Evolutionary conservation across 768 basidiomycete genomes (phyloP).

Genomic region (Harrya chromipes): DNA sequence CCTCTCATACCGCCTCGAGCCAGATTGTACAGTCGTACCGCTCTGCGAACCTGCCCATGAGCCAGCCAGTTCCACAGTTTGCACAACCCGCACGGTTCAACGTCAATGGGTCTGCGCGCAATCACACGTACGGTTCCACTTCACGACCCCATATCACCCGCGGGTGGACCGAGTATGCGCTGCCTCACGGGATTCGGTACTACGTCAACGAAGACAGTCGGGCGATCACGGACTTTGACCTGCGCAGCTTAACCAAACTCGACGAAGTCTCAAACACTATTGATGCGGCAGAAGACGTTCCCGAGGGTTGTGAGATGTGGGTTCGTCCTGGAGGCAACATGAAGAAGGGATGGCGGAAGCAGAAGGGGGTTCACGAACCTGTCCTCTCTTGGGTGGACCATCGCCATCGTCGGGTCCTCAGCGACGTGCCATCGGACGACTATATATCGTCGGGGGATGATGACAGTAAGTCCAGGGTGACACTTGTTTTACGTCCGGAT

Average conservation of each 20-base stretch:
- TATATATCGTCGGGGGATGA: slow-evolving; percentile 30
- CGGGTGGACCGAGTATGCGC: slow-evolving; percentile 73
- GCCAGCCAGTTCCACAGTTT: slow-evolving; percentile 29
- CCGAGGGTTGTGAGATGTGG: slow-evolving; percentile 60
- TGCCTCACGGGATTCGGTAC: slow-evolving; percentile 73
- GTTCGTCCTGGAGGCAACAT: slow-evolving; percentile 40
- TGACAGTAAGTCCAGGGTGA: slow-evolving; percentile 35
- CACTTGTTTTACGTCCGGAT: background rate
- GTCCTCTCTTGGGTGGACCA: slow-evolving; percentile 67
- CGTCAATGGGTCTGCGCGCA: slow-evolving; percentile 31
- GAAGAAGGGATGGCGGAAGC: slow-evolving; percentile 29
- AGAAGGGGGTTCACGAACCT: slow-evolving; percentile 33
- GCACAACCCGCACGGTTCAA: slow-evolving; percentile 24
- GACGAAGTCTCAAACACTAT: slow-evolving; percentile 36
- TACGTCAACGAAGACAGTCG: slow-evolving; percentile 62
- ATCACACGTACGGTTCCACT: slow-evolving; percentile 26
- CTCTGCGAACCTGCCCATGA: slow-evolving; percentile 16
- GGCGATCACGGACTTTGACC: slow-evolving; percentile 68
- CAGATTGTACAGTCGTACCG: slow-evolving; percentile 26
- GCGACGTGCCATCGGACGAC: slow-evolving; percentile 40
- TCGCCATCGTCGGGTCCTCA: slow-evolving; percentile 47
- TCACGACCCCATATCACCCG: slow-evolving; percentile 30
- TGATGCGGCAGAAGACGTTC: slow-evolving; percentile 32
- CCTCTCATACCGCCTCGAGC: slow-evolving; percentile 16
- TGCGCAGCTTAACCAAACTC: slow-evolving; percentile 51